Conservation (phyloP, 2,329 filamentous ascomycete genomes). For the Trichoderma semiorbis region DNA sequence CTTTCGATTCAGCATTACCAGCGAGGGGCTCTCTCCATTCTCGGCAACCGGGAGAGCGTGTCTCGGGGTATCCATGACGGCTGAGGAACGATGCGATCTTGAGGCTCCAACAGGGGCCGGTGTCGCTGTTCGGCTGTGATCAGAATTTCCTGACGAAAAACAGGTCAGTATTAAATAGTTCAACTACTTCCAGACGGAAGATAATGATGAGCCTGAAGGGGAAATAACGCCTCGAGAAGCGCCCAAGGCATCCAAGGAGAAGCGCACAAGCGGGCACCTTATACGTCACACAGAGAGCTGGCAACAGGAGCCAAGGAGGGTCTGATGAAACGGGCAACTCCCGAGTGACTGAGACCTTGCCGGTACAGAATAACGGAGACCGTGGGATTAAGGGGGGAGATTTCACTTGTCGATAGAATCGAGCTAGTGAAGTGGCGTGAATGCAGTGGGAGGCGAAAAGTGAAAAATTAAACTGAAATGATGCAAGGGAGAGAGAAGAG, state of each 20-base stretch:
- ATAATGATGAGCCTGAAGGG: neutral
- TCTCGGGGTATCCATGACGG: slow-evolving; percentile 25
- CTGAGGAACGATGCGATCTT: neutral
- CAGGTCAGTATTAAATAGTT: neutral
- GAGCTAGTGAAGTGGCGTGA: neutral
- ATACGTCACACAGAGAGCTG: neutral
- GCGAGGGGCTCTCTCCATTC: slow-evolving; percentile 19
- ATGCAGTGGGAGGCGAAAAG: neutral
- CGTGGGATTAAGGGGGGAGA: neutral
- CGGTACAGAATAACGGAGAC: neutral
- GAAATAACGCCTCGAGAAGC: neutral
- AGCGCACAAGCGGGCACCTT: neutral
- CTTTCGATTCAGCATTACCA: slow-evolving; percentile 31
- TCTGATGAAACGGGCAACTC: neutral
- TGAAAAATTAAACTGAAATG: neutral
- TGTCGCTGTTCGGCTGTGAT: neutral
- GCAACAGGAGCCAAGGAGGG: neutral
- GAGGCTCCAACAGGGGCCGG: neutral
- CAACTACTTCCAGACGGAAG: neutral
- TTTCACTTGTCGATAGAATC: neutral
- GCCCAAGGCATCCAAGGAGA: neutral
- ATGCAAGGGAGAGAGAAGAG: slow-evolving; percentile 4
- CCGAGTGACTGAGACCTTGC: neutral
- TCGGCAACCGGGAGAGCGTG: neutral
- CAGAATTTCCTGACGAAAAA: neutral